phyloP scores from a whole-genome alignment of 129 eudicot genomes.

The Chrysanthemum seticuspe region DNA sequence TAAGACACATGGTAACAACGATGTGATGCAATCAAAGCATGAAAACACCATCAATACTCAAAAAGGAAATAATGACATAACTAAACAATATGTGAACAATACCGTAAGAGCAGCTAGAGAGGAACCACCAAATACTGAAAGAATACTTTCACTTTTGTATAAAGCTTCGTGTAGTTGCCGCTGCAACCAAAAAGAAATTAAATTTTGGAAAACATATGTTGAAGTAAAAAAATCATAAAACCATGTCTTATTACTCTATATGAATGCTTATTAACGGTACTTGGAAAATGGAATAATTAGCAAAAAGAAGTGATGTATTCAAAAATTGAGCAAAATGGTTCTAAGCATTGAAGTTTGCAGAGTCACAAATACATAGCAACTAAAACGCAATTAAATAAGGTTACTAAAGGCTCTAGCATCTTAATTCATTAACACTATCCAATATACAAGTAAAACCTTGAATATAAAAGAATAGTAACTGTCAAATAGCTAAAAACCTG shows the following conservation, averaged over 20 bases:
- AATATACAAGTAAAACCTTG: conserved; percentile 6
- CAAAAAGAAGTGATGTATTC: no score
- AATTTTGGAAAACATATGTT: not conserved
- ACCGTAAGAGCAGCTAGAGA: conserved; percentile 98
- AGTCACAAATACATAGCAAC: no score
- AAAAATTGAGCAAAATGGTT: no score
- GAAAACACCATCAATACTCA: no score
- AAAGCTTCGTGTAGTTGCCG: conserved; percentile 88
- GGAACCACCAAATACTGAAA: conserved; percentile 94
- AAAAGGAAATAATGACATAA: not conserved
- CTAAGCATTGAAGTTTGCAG: no score
- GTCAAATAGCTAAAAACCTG: conserved; percentile 4
- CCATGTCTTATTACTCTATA: not conserved
- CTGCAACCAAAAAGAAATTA: conserved; percentile 23
- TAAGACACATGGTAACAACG: no score
- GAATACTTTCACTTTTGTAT: conserved; percentile 83
- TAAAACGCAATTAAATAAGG: no score
- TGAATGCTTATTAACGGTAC: conserved; percentile 32
- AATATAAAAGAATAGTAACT: not conserved
- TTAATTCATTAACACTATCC: not conserved
- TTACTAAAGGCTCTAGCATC: no score
- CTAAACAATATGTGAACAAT: conserved; percentile 19
- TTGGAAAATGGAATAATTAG: conserved; percentile 48
- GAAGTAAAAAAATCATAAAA: not conserved
- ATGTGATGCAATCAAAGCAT: no score